A percentile compares a stretch with the other conserved stretches of the same genome.
phyloP scores from a whole-genome alignment of 2,329 filamentous ascomycete genomes.

The Apiospora pterosperma region DNA sequence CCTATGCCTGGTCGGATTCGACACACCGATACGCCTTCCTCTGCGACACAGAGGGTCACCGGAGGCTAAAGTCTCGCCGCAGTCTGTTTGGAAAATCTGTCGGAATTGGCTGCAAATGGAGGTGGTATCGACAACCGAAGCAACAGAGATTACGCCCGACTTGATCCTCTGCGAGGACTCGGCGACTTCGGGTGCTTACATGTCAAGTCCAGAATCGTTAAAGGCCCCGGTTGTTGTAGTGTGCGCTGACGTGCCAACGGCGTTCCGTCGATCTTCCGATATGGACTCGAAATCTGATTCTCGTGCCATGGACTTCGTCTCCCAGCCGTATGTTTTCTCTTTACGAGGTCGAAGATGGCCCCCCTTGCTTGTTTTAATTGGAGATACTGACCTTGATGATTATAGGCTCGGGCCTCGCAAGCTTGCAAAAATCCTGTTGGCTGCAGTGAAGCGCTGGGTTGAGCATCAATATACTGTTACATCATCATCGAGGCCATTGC shows the following conservation, averaged over 20 bases:
- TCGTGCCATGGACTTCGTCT: not conserved
- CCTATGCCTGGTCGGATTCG: conserved; percentile 21
- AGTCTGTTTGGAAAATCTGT: conserved; percentile 24
- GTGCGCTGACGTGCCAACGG: not conserved
- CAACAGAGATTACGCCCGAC: conserved; percentile 13
- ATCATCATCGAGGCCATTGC: not conserved
- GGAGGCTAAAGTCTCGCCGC: conserved; percentile 6
- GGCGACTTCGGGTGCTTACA: conserved; percentile 9
- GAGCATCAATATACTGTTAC: not conserved
- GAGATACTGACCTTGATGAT: not conserved
- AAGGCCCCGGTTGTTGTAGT: not conserved
- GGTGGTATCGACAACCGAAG: conserved; percentile 12
- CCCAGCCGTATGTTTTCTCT: not conserved
- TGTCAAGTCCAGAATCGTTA: conserved; percentile 7
- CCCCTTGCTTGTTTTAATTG: not conserved
- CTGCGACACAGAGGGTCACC: not conserved
- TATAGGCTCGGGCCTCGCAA: conserved; percentile 1
- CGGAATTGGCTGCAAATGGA: conserved; percentile 30
- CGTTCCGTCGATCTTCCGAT: not conserved
- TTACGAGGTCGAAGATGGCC: not conserved
- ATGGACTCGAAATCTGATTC: too few relatives aligned
- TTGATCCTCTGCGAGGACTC: conserved; percentile 20
- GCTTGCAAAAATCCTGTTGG: not conserved
- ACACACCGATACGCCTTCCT: not conserved
- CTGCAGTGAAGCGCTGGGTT: conserved; percentile 1